These are phyloP conservation scores for Clohesyomyces aquaticus DNA, from an alignment of 495 filamentous ascomycete genomes.

Conservation along the genomic window DNA sequence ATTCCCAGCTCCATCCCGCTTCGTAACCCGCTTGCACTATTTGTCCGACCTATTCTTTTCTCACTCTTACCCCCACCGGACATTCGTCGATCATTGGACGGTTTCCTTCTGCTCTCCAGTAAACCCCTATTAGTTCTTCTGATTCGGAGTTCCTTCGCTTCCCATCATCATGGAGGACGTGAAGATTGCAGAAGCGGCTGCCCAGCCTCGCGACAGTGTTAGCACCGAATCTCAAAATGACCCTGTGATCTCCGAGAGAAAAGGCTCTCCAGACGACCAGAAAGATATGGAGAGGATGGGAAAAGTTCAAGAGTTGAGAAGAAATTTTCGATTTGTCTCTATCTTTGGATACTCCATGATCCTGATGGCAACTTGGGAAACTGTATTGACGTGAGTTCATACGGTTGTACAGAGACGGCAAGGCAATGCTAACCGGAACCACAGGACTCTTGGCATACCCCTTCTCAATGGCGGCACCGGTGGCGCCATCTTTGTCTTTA, in stretches of 20 bases:
- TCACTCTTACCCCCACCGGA: neutral
- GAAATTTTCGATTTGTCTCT: conserved; percentile 42
- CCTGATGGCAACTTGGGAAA: conserved; percentile 41
- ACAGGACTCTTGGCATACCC: conserved; percentile 29
- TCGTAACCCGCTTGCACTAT: neutral
- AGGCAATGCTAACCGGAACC: conserved; percentile 5
- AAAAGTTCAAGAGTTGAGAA: conserved; percentile 31
- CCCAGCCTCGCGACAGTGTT: conserved; percentile 15
- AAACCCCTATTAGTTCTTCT: neutral
- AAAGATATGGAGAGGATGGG: conserved; percentile 39
- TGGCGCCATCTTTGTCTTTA: conserved; percentile 34
- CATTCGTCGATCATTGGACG: neutral
- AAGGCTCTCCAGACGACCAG: conserved; percentile 26
- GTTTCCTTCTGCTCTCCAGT: neutral
- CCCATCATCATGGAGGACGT: conserved; percentile 21
- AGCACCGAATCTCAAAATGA: conserved; percentile 31
- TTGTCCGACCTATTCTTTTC: neutral
- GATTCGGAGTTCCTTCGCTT: neutral
- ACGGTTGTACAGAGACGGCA: neutral
- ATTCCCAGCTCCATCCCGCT: neutral
- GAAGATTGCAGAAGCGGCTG: conserved; percentile 17
- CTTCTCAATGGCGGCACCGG: conserved; percentile 46
- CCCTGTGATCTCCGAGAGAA: conserved; percentile 24
- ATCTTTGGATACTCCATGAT: conserved; percentile 44
- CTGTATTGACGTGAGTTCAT: conserved; percentile 21